A percentile compares a stretch with the other conserved stretches of the same genome.
phyloP scores from a whole-genome alignment of 805 yeast species.

The Candida insectalens region DNA sequence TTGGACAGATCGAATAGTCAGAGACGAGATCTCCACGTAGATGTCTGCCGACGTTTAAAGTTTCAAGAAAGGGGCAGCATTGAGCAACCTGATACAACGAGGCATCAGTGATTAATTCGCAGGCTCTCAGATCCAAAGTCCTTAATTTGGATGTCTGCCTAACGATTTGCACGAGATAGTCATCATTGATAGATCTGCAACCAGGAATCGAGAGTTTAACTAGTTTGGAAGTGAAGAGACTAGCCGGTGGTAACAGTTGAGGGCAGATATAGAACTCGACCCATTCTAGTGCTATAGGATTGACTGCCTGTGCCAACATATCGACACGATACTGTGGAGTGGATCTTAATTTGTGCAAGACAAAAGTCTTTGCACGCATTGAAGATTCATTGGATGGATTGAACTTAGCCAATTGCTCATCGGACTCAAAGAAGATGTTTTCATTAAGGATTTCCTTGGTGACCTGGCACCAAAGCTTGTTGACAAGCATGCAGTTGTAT shows the following conservation, averaged over 20 bases:
- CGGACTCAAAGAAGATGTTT: constrained; percentile 44
- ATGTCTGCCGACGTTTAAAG: constrained; percentile 77
- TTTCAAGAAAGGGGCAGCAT: constrained; percentile 44
- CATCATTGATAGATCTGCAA: constrained; percentile 50
- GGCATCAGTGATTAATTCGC: constrained; percentile 66
- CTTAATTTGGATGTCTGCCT: constrained; percentile 47
- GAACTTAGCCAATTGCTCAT: constrained; percentile 25
- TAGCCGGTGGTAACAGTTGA: constrained; percentile 43
- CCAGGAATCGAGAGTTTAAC: constrained; percentile 62
- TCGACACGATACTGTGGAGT: constrained; percentile 44
- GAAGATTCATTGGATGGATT: background rate
- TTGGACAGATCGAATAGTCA: constrained; percentile 51
- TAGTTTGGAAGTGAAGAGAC: constrained; percentile 32
- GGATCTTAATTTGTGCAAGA: constrained; percentile 56
- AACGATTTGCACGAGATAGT: constrained; percentile 42
- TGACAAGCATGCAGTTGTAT: constrained; percentile 59
- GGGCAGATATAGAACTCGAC: constrained; percentile 83
- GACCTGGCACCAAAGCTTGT: constrained; percentile 51
- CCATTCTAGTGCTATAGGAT: constrained; percentile 48
- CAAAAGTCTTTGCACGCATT: constrained; percentile 29
- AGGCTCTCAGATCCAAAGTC: constrained; percentile 72
- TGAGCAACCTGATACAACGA: constrained; percentile 63
- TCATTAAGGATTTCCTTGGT: constrained; percentile 46
- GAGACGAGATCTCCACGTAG: constrained; percentile 57
- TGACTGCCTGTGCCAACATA: constrained; percentile 26